Evolutionary conservation across 257 asterid genomes (phyloP).

Genomic region (Eucommia ulmoides): DNA sequence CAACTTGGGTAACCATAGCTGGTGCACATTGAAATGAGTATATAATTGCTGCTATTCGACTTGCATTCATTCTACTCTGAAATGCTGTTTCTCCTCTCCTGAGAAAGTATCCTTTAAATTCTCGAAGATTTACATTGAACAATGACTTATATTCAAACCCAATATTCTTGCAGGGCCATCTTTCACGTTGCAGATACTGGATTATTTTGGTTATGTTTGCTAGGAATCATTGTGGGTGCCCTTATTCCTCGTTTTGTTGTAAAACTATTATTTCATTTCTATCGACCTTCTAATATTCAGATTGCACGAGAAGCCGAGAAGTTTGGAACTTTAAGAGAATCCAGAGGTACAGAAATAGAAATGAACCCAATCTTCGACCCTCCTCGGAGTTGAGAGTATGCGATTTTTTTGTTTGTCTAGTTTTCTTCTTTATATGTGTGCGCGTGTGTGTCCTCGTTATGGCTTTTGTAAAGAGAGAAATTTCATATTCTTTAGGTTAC

Average conservation of each 20-base stretch:
- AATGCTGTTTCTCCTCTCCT: too few species aligned
- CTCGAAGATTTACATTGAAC: not conserved
- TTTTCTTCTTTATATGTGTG: not conserved
- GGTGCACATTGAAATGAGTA: too few species aligned
- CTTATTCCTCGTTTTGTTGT: constrained; percentile 69
- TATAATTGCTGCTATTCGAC: not conserved
- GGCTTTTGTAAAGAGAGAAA: too few species aligned
- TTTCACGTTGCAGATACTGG: constrained; percentile 44
- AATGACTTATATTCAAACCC: not conserved
- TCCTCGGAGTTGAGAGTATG: constrained; percentile 22
- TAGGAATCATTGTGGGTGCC: constrained; percentile 48
- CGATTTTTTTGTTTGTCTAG: not conserved
- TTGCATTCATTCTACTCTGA: too few species aligned
- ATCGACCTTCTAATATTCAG: constrained; percentile 53
- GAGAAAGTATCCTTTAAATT: too few species aligned
- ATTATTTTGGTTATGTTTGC: constrained; percentile 71
- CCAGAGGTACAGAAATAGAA: constrained; percentile 39
- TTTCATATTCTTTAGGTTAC: too few species aligned
- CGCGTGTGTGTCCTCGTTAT: too few species aligned
- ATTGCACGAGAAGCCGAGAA: constrained; percentile 79
- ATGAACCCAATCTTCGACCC: constrained; percentile 40
- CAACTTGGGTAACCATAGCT: too few species aligned
- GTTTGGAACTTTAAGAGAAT: constrained; percentile 20
- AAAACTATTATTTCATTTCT: constrained; percentile 33
- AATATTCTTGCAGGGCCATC: constrained; percentile 64